Base-by-base conservation (phyloP, 208 protist genomes). In the Leishmania tarentolae region DNA sequence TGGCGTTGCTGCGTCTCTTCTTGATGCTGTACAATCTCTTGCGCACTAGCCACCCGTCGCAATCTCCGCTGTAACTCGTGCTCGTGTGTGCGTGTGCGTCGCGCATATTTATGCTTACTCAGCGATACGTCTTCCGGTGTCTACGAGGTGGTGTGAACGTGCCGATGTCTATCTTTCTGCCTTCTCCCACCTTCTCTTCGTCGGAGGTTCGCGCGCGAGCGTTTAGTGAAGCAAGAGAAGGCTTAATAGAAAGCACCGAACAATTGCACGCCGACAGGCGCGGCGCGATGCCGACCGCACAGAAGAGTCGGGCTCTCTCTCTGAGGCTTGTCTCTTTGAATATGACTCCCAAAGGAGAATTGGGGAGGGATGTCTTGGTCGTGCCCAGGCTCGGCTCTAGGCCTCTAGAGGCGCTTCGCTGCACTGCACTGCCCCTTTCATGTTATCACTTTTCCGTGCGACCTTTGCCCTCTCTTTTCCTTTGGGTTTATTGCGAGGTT, bases 401-500 rank as follows among this genome's bases (percentile, higher is more conserved):
- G 53, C 46, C 11, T 24, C 7, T 63, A 21, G n/a, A 42, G 19
- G 37, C 24, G 11, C 52, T 31, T 31, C 44, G 21, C 52, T 76
- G 61, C 69, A 53, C 13, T 73, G 37, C 46, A 73, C 42, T 0
- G 42, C 44, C 19, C 19, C 44, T n/a, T 73, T 28, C 44, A 7
- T 40, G 69, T 21, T 53, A 8, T 8, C 2, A 52, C 44, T 42
- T 24, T 79, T 9, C 42, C 66, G 13, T 53, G 21, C 70, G 2
- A 44, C 28, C 15, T 47, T 82, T 74, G 42, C 81, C 70, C 21
- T 52, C 61, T 75, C 40, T 40, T 42, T 65, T 28, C 61, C 63
- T 73, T n/a, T 50, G 7, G 44, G 24, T 65, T 66, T 9, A 31
- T 68, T 44, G 24, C 37, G 40, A 53, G 52, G 52, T 82, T 47